Conservation (phyloP, 108 stramenopile genomes). For the Pinguiococcus pyrenoidosus region DNA sequence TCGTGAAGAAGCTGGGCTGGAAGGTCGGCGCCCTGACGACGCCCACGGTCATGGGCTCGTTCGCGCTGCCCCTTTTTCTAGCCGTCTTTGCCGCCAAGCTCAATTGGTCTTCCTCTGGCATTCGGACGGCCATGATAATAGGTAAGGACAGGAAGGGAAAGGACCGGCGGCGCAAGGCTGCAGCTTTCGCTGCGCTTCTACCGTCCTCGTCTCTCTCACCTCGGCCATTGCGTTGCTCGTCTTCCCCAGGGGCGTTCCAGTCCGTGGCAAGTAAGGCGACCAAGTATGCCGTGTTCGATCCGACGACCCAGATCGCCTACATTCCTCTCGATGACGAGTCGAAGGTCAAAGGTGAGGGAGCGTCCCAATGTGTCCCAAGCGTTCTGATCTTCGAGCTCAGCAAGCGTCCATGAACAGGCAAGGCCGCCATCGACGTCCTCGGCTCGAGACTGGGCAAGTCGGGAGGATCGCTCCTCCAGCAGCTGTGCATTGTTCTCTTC, state of each 20-base stretch:
- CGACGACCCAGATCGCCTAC: conserved; percentile 77
- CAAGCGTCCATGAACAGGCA: conserved; percentile 7
- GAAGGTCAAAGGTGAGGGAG: conserved; percentile 82
- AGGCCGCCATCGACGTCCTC: conserved; percentile 79
- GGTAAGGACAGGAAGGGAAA: conserved; percentile 56
- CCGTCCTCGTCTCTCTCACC: too few species aligned
- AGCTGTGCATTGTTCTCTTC: conserved; percentile 71
- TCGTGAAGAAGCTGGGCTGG: conserved; percentile 80
- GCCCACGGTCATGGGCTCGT: conserved; percentile 64
- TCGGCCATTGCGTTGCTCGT: too few species aligned
- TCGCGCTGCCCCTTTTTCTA: conserved; percentile 73
- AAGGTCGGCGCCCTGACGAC: conserved; percentile 77
- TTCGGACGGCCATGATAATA: background rate
- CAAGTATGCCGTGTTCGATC: conserved; percentile 48
- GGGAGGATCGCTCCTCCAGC: conserved; percentile 82
- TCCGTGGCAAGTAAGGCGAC: conserved; percentile 74
- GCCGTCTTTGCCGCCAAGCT: too few species aligned
- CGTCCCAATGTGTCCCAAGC: background rate
- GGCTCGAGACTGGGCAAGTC: conserved; percentile 84
- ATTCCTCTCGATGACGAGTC: conserved; percentile 87
- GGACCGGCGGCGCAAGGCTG: too few species aligned
- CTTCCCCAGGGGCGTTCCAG: conserved; percentile 61
- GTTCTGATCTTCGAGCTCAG: background rate
- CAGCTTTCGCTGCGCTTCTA: too few species aligned
- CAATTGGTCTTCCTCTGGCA: too few species aligned